Base-by-base conservation (phyloP, 2,329 filamentous ascomycete species). In the Helotiales sp. region DNA sequence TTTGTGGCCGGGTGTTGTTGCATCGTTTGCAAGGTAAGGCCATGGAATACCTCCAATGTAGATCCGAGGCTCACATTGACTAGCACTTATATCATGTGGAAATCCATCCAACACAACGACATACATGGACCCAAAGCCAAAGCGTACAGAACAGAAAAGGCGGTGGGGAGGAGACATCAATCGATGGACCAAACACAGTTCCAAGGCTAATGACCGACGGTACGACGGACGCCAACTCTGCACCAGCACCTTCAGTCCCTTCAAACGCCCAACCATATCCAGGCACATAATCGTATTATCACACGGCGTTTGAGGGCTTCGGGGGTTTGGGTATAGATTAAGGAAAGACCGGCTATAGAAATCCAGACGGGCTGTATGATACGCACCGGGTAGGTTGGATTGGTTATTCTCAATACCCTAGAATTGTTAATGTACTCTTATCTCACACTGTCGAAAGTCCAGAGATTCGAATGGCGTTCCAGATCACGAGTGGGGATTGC, bases 1-100 rank as follows among this genome's bases (percentile, higher is more conserved):
- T 24, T 71, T 84, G 17, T 88, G 86, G 85, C 77, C 82, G 0
- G 86, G 85, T 0, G 80, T 82, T 72, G 65, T 85, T 1, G 80
- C 78, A 17, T 83, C 84, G 0, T 78, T 85, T 64, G 79, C 80
- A 6, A 83, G 81, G 81, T 83, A 69, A 65, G 75, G 71, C 26
- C 20, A 26, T 28, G n/a, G 37, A n/a, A 6, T 32, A 11, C 30
- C 17, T 45, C n/a, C 40, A 45, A 11, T 7, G 20, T 30, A 20
- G 11, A 50, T 2, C 6, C 24, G 6, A 13, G 17, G n/a, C 30
- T 52, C 20, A 49, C 26, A 50, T 40, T 40, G 11, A 63, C n/a
- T 30, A 79, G 78, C 66, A 72, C 75, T 26, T 77, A 75, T 67
- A 75, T 80, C 24, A 75, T 80, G 59, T 79, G 76, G 65, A 74